Conservation (phyloP, 2,329 filamentous ascomycete species). For the Phialocephala sp. region DNA sequence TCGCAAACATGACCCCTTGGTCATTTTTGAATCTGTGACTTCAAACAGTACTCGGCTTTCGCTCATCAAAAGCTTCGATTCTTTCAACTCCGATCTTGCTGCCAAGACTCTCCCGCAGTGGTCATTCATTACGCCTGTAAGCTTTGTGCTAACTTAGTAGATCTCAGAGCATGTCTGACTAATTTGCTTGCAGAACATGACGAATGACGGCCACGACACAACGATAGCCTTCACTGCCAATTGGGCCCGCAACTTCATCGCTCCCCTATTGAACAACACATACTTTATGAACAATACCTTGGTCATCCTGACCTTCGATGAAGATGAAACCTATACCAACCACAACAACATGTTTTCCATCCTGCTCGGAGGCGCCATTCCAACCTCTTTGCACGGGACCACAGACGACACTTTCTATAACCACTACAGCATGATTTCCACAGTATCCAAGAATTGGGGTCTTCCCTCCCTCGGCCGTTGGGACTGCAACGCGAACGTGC, state of each 20-base stretch:
- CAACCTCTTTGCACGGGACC: constrained; percentile 51
- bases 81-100: constrained; percentile 64
- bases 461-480: constrained; percentile 49
- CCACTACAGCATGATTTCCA: constrained; percentile 48
- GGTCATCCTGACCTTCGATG: constrained; percentile 61
- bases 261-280: constrained; percentile 54
- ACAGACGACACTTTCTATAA: constrained; percentile 55
- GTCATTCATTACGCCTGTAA: constrained; percentile 60
- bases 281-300: constrained; percentile 59
- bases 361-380: constrained; percentile 59
- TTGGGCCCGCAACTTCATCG: constrained; percentile 57
- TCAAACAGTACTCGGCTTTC: constrained; percentile 55
- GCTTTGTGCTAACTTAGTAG: not conserved
- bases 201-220: constrained; percentile 66
- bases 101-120: constrained; percentile 65
- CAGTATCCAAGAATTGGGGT: constrained; percentile 48
- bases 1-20: constrained; percentile 63
- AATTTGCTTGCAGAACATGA: constrained; percentile 53
- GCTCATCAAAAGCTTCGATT: constrained; percentile 65
- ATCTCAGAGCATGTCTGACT: not conserved
- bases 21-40: constrained; percentile 60
- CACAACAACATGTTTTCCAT: constrained; percentile 58
- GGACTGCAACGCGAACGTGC: constrained; percentile 44
- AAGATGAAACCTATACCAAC: constrained; percentile 55
- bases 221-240: constrained; percentile 53